These are phyloP conservation scores for Pseudogymnoascus sp. DNA, from an alignment of 2,329 filamentous ascomycete species.

Conservation along the genomic window DNA sequence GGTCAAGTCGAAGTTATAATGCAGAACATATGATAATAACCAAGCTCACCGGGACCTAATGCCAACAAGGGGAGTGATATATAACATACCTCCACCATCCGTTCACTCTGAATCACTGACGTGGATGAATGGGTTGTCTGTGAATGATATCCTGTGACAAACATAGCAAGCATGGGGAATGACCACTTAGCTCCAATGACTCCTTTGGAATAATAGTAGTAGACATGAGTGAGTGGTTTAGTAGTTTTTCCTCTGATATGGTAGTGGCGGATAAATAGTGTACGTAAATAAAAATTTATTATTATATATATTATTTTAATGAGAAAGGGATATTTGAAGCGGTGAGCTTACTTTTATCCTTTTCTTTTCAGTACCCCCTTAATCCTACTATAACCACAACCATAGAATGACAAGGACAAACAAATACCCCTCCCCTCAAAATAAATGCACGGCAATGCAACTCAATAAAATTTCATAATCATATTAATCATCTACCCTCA, in stretches of 20 bases:
- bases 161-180: not conserved
- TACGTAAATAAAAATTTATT: not conserved
- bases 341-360: not conserved
- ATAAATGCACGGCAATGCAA: not conserved
- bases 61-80: not conserved
- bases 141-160: not conserved
- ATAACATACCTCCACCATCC: not conserved
- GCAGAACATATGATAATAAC: not conserved
- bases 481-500: constrained; percentile 1
- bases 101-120: not conserved
- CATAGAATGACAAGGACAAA: not conserved
- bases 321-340: not conserved
- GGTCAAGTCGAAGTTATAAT: not conserved
- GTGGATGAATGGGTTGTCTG: not conserved
- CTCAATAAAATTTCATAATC: constrained; percentile 4
- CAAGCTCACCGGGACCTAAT: not conserved
- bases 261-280: not conserved
- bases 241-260: not conserved
- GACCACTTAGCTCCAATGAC: not conserved
- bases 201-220: not conserved
- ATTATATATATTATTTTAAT: not conserved
- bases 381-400: not conserved
- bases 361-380: not conserved
- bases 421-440: not conserved
- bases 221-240: not conserved